These are phyloP conservation scores for Pseudohyphozyma bogoriensis DNA, from an alignment of 768 basidiomycete genomes.

Conservation along the genomic window DNA sequence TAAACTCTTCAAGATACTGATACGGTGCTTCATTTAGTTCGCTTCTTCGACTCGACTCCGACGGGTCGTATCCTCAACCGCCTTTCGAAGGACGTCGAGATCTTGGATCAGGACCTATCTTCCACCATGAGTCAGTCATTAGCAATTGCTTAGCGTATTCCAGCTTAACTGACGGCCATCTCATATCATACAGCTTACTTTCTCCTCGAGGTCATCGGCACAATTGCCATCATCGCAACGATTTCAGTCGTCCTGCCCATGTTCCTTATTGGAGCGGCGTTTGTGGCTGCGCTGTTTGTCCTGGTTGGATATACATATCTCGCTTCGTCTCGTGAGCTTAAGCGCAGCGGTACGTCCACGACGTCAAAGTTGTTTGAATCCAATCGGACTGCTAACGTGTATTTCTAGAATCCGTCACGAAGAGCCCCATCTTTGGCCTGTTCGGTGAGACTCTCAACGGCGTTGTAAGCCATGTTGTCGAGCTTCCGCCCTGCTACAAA, in stretches of 20 bases:
- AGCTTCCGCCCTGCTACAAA: background rate
- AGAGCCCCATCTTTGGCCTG: constrained; percentile 39
- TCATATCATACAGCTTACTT: background rate
- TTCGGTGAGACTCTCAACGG: constrained; percentile 40
- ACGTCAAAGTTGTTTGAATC: background rate
- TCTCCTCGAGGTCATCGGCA: constrained; percentile 31
- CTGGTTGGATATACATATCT: constrained; percentile 39
- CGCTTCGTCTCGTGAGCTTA: constrained; percentile 40
- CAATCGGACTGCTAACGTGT: background rate
- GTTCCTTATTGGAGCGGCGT: constrained; percentile 36
- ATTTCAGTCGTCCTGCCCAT: constrained; percentile 37
- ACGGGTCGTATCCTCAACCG: constrained; percentile 42
- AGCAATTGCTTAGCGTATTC: background rate
- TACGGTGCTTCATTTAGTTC: background rate
- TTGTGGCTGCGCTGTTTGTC: constrained; percentile 34
- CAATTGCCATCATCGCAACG: constrained; percentile 36
- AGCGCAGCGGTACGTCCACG: constrained; percentile 37
- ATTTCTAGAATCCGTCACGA: constrained; percentile 33
- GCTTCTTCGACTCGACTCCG: constrained; percentile 32
- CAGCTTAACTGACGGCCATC: background rate
- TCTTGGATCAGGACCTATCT: constrained; percentile 34
- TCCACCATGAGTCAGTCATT: too few relatives aligned
- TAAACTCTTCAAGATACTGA: background rate
- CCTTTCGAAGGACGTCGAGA: constrained; percentile 39
- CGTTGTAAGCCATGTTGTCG: constrained; percentile 28